Evolutionary conservation across 257 asterid genomes (phyloP), one percentile per base, ranked within the genome.

Genomic region (Linderniella brevidens): DNA sequence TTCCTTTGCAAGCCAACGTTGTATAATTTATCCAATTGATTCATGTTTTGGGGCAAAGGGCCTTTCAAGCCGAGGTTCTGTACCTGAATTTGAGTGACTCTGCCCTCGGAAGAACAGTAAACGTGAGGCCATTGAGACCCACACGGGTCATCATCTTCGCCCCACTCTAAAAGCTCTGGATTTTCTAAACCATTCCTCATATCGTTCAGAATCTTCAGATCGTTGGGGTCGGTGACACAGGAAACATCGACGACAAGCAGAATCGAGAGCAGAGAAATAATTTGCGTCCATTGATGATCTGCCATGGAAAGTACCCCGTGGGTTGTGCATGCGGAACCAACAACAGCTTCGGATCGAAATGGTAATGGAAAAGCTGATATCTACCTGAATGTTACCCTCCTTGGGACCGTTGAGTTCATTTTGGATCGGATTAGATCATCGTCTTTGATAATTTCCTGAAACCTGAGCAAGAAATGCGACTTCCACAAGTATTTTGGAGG

Each of bases 31-130:
- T 16, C 3, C 14, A 46, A 17, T 14, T 46, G 51, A 46, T 46
- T 46, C 2, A 46, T 3, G 25, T 46, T 46, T 1, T 1, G 51
- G 4, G 51, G 51, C 13, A 46, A 17, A 1, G 9, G 32, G 1
- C 51, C 51, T 17, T 46, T 46, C 51, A 46, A 17, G 12, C 51
- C 51, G 1, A 16, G 4, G 36, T 11, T 11, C 32, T 9, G 1
- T 13, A 46, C 51, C 51, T 46, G 51, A 46, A 46, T 46, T 11
- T 46, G 51, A 4, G 51, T 46, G 35, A 46, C 51, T 17, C 51
- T 16, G 1, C 32, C 51, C 1, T 17, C 14, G 35, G 51, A 17
- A 11, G 51, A 17, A 11, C 51, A 46, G 10, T 15, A 46, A 3
- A 46, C 32, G 25, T 46, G 51, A 17, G 51, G 35, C 51, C 51